These are phyloP conservation scores for Lodderomyces jiufengensis DNA, from an alignment of 1,139 yeast species.

Conservation along the genomic window DNA sequence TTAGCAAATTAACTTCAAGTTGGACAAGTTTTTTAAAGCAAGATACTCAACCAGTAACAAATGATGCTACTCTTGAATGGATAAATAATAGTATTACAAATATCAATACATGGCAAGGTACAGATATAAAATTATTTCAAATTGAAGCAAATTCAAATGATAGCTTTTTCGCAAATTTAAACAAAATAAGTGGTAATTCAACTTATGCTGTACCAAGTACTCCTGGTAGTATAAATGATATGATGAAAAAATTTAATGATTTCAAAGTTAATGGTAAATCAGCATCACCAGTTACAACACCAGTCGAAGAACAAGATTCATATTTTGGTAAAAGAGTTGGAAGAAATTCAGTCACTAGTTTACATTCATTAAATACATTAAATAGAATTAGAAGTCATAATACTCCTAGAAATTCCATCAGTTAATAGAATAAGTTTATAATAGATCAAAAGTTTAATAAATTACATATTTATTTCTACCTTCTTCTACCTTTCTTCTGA, in stretches of 20 bases:
- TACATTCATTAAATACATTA: constrained; percentile 41
- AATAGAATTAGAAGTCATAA: constrained; percentile 35
- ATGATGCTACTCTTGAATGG: constrained; percentile 14
- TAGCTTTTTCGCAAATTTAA: constrained; percentile 34
- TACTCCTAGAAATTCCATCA: constrained; percentile 38
- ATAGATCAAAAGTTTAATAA: constrained; percentile 1
- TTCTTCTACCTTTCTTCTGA: constrained; percentile 56
- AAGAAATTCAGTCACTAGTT: constrained; percentile 36
- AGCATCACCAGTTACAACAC: constrained; percentile 22
- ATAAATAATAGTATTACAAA: constrained; percentile 27
- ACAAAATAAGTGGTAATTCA: constrained; percentile 9
- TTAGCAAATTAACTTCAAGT: constrained; percentile 42
- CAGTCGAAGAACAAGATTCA: constrained; percentile 31
- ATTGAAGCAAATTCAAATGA: constrained; percentile 41
- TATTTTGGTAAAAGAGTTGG: constrained; percentile 16
- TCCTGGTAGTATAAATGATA: constrained; percentile 49
- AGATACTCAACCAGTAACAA: constrained; percentile 2
- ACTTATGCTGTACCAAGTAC: constrained; percentile 25
- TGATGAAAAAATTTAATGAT: constrained; percentile 48
- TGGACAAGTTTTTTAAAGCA: constrained; percentile 33
- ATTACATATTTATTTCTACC: constrained; percentile 6
- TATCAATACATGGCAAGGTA: constrained; percentile 59
- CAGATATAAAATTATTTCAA: constrained; percentile 58
- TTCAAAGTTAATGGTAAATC: constrained; percentile 30
- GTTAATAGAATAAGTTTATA: constrained; percentile 16